phyloP scores from a whole-genome alignment of 2,329 filamentous ascomycete genomes.

The Ophiostoma triangulosporum region DNA sequence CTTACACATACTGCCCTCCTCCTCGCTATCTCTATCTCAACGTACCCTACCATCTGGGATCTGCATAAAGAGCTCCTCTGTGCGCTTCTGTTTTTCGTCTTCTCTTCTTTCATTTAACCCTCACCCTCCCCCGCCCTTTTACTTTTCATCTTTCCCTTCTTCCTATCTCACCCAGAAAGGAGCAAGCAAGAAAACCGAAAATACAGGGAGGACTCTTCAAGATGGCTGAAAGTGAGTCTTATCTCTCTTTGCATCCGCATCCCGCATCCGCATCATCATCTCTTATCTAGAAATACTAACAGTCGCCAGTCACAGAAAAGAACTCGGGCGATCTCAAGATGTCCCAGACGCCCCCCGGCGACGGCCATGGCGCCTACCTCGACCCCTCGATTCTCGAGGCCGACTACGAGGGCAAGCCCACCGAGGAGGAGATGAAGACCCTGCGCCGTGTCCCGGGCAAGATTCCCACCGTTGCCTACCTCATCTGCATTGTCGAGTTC shows the following conservation, averaged over 20 bases:
- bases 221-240: conserved; percentile 7
- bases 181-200: neutral
- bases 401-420: conserved; percentile 34
- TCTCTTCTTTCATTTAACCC: neutral
- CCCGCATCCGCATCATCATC: too few species aligned
- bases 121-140: neutral
- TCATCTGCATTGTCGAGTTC: conserved; percentile 58
- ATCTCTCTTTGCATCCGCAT: neutral
- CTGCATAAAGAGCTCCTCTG: conserved; percentile 9
- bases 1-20: neutral
- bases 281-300: neutral
- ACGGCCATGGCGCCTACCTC: conserved; percentile 8
- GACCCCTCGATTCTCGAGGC: conserved; percentile 10
- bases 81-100: neutral
- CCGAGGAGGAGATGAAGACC: conserved; percentile 46
- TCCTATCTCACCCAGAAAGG: neutral
- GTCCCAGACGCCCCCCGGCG: conserved; percentile 6
- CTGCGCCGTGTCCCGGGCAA: conserved; percentile 50
- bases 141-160: neutral
- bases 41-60: conserved; percentile 3
- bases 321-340: conserved; percentile 2
- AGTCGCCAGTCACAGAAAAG: neutral
- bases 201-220: neutral
- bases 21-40: neutral
- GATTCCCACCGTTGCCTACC: conserved; percentile 53